phyloP scores from a whole-genome alignment of 2,329 filamentous ascomycete genomes.

The Botrytis fabae region DNA sequence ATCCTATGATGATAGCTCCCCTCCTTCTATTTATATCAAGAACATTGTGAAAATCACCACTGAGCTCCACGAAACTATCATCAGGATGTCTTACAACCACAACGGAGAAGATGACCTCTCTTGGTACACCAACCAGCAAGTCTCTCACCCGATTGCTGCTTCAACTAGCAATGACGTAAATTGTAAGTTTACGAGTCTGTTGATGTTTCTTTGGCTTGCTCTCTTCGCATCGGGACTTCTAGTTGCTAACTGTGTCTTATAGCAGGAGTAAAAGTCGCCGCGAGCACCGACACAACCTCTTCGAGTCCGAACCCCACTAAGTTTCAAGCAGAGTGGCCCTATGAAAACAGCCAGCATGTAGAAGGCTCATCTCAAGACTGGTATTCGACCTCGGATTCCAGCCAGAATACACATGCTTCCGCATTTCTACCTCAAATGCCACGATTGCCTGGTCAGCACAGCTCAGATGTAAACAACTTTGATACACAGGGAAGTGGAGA shows the following conservation, averaged over 20 bases:
- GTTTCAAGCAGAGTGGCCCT: neutral
- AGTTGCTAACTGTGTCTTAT: neutral
- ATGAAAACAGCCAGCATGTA: neutral
- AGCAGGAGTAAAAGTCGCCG: neutral
- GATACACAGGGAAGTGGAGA: neutral
- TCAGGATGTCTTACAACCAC: neutral
- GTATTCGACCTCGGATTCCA: neutral
- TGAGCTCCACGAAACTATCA: neutral
- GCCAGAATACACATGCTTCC: neutral
- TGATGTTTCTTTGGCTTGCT: neutral
- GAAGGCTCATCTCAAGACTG: neutral
- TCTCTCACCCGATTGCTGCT: neutral
- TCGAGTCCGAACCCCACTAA: neutral
- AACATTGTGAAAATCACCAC: neutral
- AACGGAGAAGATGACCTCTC: no score
- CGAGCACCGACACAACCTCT: neutral
- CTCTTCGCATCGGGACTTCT: neutral
- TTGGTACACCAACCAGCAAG: neutral
- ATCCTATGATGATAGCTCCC: neutral
- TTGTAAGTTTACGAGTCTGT: neutral
- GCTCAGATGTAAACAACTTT: neutral
- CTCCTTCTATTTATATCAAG: neutral
- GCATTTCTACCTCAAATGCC: neutral
- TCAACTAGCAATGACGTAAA: neutral
- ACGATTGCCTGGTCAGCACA: neutral